A percentile compares a stretch with the other conserved stretches of the same genome.
Conservation (phyloP, 1,139 yeast species). For the Pichia sp. region DNA sequence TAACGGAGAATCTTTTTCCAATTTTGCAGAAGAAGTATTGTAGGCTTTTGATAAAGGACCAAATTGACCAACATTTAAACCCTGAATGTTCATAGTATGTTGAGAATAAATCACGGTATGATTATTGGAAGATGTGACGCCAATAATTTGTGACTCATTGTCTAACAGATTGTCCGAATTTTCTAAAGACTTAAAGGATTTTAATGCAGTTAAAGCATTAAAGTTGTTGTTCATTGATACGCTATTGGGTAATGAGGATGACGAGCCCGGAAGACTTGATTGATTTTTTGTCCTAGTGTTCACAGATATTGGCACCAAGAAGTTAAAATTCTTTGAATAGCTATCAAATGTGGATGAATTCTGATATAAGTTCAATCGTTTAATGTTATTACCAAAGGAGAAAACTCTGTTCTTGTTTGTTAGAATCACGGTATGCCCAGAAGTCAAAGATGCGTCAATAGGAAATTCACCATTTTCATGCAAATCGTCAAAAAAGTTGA, state of each 20-base stretch:
- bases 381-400: constrained; percentile 54
- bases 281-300: constrained; percentile 4
- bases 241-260: background rate
- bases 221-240: constrained; percentile 4
- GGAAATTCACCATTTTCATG: constrained; percentile 25
- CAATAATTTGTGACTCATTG: constrained; percentile 28
- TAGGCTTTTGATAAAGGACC: constrained; percentile 35
- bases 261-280: background rate
- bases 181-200: constrained; percentile 5
- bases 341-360: background rate
- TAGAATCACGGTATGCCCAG: constrained; percentile 58
- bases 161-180: background rate
- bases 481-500: constrained; percentile 22
- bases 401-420: constrained; percentile 46
- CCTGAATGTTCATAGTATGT: constrained; percentile 60
- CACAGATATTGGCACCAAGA: constrained; percentile 42
- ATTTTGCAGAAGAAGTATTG: background rate
- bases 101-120: constrained; percentile 62
- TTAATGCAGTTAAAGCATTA: constrained; percentile 2
- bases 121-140: constrained; percentile 60
- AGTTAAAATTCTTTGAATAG: constrained; percentile 28
- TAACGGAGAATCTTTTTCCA: constrained; percentile 13
- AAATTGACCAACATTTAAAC: constrained; percentile 81
- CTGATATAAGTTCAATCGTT: constrained; percentile 6
- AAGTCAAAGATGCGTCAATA: constrained; percentile 42